These are phyloP conservation scores for Microcera coccophila DNA, from an alignment of 2,329 filamentous ascomycete species.

Conservation along the genomic window DNA sequence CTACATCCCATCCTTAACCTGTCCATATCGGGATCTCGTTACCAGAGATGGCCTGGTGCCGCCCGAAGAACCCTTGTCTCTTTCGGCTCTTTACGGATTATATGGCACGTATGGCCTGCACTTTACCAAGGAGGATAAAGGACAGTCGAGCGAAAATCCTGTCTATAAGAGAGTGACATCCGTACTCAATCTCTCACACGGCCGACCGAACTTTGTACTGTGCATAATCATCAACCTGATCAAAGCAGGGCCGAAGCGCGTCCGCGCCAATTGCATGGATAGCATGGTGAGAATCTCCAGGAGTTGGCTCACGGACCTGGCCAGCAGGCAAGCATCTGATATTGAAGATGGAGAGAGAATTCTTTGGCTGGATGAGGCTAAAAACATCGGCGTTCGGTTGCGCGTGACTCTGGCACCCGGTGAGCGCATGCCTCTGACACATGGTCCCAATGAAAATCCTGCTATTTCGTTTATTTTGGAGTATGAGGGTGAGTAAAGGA, in stretches of 20 bases:
- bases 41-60: conserved; percentile 9
- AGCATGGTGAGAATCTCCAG: conserved; percentile 68
- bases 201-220: conserved; percentile 70
- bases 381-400: conserved; percentile 66
- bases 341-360: conserved; percentile 44
- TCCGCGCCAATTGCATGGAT: conserved; percentile 63
- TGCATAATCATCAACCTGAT: conserved; percentile 67
- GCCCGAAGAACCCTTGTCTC: conserved; percentile 8
- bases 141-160: no score
- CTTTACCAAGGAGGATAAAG: conserved; percentile 52
- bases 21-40: conserved; percentile 61
- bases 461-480: conserved; percentile 66
- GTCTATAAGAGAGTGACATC: no score
- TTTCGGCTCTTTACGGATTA: conserved; percentile 48
- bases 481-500: conserved; percentile 73
- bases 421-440: conserved; percentile 50
- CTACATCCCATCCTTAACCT: conserved; percentile 63
- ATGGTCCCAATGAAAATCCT: conserved; percentile 58
- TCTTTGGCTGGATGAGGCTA: conserved; percentile 63
- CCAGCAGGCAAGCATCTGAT: conserved; percentile 15
- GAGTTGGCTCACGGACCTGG: conserved; percentile 59
- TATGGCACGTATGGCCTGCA: conserved; percentile 71
- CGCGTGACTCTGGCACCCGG: conserved; percentile 44
- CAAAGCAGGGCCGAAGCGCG: conserved; percentile 57
- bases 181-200: no score